Percentiles rank a stretch among this genome's conserved stretches.
Evolutionary conservation across 75 land plant species (phyloP).

Genomic region (Gnetum montanum): DNA sequence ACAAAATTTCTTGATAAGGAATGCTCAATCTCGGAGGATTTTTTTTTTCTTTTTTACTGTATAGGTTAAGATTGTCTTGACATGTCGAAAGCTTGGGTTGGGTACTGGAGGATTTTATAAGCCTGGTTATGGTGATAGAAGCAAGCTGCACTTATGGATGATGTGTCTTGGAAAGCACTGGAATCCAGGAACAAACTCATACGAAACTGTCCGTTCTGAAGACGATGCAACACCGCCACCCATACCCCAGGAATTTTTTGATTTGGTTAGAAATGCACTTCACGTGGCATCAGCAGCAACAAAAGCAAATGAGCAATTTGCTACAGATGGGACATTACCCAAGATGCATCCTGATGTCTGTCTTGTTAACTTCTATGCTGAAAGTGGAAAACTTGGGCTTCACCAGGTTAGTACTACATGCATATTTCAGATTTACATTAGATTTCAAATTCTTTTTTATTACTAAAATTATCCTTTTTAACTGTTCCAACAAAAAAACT

Average conservation of each 20-base stretch:
- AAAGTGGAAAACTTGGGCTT: slow-evolving; percentile 62
- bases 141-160: slow-evolving; percentile 58
- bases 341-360: slow-evolving; percentile 57
- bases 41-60: background rate
- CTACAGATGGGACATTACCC: slow-evolving; percentile 29
- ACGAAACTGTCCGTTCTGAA: slow-evolving; percentile 27
- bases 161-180: slow-evolving; percentile 77
- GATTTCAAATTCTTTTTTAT: background rate
- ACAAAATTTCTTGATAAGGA: too few species aligned
- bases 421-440: background rate
- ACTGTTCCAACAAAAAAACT: background rate
- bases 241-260: slow-evolving; percentile 38
- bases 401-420: slow-evolving; percentile 65
- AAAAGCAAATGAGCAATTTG: background rate
- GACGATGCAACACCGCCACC: slow-evolving; percentile 47
- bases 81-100: slow-evolving; percentile 51
- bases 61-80: slow-evolving; percentile 45
- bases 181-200: slow-evolving; percentile 45
- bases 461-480: background rate
- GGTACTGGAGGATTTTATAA: slow-evolving; percentile 65
- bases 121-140: slow-evolving; percentile 46
- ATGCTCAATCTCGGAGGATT: too few species aligned
- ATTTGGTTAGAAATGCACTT: slow-evolving; percentile 38
- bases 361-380: slow-evolving; percentile 69
- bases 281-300: slow-evolving; percentile 25